phyloP scores from a whole-genome alignment of 2,329 filamentous ascomycete species.

The Coniochaeta pulveracea region DNA sequence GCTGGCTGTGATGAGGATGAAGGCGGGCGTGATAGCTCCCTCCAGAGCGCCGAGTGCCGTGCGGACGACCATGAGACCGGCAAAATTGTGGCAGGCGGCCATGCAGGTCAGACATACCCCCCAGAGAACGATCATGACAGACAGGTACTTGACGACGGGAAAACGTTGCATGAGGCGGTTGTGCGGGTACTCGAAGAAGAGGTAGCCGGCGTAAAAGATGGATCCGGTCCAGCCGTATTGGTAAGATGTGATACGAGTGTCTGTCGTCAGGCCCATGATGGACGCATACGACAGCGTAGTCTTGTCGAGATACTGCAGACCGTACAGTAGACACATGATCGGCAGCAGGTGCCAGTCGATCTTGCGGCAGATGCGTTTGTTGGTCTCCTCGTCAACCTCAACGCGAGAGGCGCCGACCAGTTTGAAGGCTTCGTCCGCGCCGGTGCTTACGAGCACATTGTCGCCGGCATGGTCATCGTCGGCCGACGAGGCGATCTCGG shows the following conservation, averaged over 20 bases:
- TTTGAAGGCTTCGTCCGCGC: no score
- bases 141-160: slow-evolving; percentile 23
- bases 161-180: slow-evolving; percentile 20
- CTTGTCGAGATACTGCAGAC: slow-evolving; percentile 21
- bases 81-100: background rate
- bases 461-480: no score
- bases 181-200: slow-evolving; percentile 15
- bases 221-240: slow-evolving; percentile 28
- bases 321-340: slow-evolving; percentile 10
- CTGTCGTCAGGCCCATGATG: slow-evolving; percentile 51
- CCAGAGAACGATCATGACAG: background rate
- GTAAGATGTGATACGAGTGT: slow-evolving; percentile 42
- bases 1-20: background rate
- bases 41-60: background rate
- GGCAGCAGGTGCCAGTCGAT: slow-evolving; percentile 3
- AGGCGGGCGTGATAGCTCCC: background rate
- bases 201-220: slow-evolving; percentile 41
- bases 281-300: slow-evolving; percentile 52
- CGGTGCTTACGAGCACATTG: no score
- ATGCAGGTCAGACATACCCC: background rate
- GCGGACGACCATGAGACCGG: background rate
- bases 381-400: no score
- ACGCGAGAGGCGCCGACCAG: no score
- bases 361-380: no score
- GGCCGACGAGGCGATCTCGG: no score